Conservation (phyloP, 1,139 yeast genomes). For the Schizosaccharomyces versatilis region DNA sequence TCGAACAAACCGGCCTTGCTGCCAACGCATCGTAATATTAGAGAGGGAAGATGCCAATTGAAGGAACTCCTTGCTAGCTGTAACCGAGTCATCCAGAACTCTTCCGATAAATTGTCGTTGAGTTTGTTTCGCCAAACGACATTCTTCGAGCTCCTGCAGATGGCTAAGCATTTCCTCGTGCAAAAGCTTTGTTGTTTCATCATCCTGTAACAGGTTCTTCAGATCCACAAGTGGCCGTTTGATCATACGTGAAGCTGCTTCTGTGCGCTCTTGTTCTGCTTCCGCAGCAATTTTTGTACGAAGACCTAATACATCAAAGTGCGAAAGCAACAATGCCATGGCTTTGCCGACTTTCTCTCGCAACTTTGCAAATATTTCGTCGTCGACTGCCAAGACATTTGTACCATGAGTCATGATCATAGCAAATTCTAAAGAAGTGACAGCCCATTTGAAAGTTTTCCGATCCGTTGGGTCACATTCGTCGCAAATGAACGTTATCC, state of each 20-base stretch:
- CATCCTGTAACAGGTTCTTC: constrained; percentile 30
- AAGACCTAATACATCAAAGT: constrained; percentile 96
- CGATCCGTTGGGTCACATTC: constrained; percentile 85
- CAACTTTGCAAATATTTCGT: constrained; percentile 50
- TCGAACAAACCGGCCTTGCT: constrained; percentile 80
- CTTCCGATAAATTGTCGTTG: constrained; percentile 52
- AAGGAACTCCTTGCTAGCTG: constrained; percentile 69
- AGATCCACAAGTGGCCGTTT: constrained; percentile 4
- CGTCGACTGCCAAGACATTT: constrained; percentile 59
- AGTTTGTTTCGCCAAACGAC: constrained; percentile 29
- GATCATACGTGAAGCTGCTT: constrained; percentile 18
- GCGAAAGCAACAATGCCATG: constrained; percentile 80
- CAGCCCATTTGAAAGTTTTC: constrained; percentile 89
- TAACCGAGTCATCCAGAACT: constrained; percentile 68
- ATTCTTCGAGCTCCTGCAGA: constrained; percentile 35
- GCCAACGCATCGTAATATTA: constrained; percentile 88
- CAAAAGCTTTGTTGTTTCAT: constrained; percentile 31
- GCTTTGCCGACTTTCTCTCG: constrained; percentile 81
- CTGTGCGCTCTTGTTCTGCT: constrained; percentile 27
- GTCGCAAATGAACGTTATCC: constrained; percentile 85
- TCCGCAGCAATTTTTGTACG: constrained; percentile 64
- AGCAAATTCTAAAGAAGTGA: constrained; percentile 80
- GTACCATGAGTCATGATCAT: constrained; percentile 88
- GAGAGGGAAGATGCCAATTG: constrained; percentile 77
- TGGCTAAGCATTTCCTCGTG: constrained; percentile 39